Evolutionary conservation across 2,329 filamentous ascomycete species (phyloP).

Genomic region (Aspergillus glaucus): DNA sequence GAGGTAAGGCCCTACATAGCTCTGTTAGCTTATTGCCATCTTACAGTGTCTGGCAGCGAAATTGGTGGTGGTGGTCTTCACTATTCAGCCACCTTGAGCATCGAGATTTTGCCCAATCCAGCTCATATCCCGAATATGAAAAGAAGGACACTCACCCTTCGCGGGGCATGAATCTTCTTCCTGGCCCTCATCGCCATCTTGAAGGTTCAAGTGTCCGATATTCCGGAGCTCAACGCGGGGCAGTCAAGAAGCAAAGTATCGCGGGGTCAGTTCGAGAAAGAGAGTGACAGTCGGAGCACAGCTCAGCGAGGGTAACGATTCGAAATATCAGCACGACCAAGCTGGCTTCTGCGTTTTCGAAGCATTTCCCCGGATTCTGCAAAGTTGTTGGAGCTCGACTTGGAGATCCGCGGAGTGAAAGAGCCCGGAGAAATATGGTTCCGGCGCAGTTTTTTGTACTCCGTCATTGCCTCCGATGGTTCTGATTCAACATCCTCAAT

Average conservation of each 20-base stretch:
- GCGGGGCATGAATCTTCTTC: conserved; percentile 61
- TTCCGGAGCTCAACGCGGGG: conserved; percentile 6
- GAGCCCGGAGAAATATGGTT: conserved; percentile 19
- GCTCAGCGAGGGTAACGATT: not conserved
- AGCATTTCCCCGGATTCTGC: not conserved
- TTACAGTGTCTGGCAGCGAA: conserved; percentile 4
- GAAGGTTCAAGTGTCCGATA: not conserved
- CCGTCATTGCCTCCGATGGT: conserved; percentile 8
- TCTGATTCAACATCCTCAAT: not conserved
- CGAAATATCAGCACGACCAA: not conserved
- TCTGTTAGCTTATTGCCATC: conserved; percentile 8
- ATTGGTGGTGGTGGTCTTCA: not conserved
- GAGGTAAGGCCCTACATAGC: conserved; percentile 48
- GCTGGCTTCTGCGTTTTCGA: not conserved
- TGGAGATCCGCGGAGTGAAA: conserved; percentile 13
- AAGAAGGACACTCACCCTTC: conserved; percentile 50
- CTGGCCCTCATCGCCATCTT: conserved; percentile 51
- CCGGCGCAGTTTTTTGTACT: conserved; percentile 17
- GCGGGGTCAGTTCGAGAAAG: not conserved
- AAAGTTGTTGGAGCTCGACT: not conserved
- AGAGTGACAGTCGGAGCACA: not conserved
- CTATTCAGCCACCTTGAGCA: not conserved
- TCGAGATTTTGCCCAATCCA: not conserved
- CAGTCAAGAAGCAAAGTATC: conserved; percentile 3
- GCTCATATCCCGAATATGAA: not conserved